Conservation (phyloP, 1,139 yeast species). For the Suhomyces choctaworum region DNA sequence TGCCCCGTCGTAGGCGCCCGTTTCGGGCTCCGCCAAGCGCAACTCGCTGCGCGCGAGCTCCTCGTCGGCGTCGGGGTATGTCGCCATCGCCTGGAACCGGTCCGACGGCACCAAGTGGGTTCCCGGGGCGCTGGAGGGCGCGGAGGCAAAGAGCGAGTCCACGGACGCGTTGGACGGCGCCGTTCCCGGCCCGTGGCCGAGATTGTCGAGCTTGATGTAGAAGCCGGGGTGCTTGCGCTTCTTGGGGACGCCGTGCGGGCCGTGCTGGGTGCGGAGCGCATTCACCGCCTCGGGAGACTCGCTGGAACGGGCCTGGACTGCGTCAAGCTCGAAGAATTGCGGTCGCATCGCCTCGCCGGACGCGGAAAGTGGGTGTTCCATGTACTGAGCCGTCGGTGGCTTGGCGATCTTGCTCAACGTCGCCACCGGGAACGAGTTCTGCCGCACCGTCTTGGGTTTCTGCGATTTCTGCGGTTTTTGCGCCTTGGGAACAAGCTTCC, state of each 20-base stretch:
- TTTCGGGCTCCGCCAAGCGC: constrained; percentile 23
- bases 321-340: constrained; percentile 7
- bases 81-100: constrained; percentile 9
- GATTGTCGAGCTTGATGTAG: constrained; percentile 16
- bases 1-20: constrained; percentile 15
- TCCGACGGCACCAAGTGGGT: constrained; percentile 6
- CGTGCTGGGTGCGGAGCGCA: constrained; percentile 1
- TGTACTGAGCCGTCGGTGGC: neutral
- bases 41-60: constrained; percentile 11
- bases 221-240: constrained; percentile 17
- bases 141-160: constrained; percentile 11
- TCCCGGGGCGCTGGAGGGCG: neutral
- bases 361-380: constrained; percentile 1
- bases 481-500: constrained; percentile 7
- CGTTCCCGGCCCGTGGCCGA: constrained; percentile 4
- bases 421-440: constrained; percentile 14
- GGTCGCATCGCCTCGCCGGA: constrained; percentile 8
- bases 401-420: constrained; percentile 8
- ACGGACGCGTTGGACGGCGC: constrained; percentile 3
- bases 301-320: neutral
- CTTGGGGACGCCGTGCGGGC: constrained; percentile 11
- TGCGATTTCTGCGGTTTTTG: constrained; percentile 10
- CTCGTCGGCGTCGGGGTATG: constrained; percentile 8
- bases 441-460: constrained; percentile 14
- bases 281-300: neutral